Percentiles rank a stretch among this genome's conserved stretches.
Evolutionary conservation across 2,329 filamentous ascomycete genomes (phyloP).

Genomic region (Neofusicoccum cordaticola): DNA sequence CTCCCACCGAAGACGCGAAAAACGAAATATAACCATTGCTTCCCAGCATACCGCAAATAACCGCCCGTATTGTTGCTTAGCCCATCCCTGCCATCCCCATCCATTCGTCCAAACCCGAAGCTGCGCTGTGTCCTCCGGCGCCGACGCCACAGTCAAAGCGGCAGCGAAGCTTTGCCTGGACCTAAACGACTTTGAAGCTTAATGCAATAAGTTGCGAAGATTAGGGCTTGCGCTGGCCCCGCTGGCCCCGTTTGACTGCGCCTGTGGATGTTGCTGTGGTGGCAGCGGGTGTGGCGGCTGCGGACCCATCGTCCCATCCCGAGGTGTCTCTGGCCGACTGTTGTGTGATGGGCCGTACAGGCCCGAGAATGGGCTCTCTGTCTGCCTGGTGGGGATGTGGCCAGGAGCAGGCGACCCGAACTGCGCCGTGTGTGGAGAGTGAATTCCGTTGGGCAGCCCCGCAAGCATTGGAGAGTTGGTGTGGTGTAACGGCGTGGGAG

Average conservation of each 20-base stretch:
- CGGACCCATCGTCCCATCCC: slow-evolving; percentile 30
- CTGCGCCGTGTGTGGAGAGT: slow-evolving; percentile 22
- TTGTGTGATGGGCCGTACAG: not conserved
- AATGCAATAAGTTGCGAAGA: slow-evolving; percentile 48
- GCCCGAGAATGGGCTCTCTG: slow-evolving; percentile 32
- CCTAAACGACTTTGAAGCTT: not conserved
- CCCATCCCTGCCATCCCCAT: not conserved
- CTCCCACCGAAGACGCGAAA: not conserved
- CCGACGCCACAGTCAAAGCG: not conserved
- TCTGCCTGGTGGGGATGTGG: slow-evolving; percentile 24
- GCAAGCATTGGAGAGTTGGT: slow-evolving; percentile 28
- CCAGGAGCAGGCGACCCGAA: slow-evolving; percentile 20
- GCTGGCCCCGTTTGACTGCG: slow-evolving; percentile 20
- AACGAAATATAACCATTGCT: not conserved
- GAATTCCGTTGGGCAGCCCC: slow-evolving; percentile 19
- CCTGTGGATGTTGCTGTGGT: slow-evolving; percentile 16
- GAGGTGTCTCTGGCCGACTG: slow-evolving; percentile 31
- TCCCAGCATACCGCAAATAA: not conserved
- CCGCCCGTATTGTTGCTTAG: not conserved
- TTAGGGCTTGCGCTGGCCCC: slow-evolving; percentile 49
- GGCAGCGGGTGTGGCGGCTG: slow-evolving; percentile 19
- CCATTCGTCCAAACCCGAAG: no score
- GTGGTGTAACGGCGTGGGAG: slow-evolving; percentile 30
- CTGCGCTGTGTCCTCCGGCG: no score
- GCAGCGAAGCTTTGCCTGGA: not conserved